These are phyloP conservation scores for Arabidopsis lyrata DNA, from an alignment of 441 rosid species.

Conservation along the genomic window DNA sequence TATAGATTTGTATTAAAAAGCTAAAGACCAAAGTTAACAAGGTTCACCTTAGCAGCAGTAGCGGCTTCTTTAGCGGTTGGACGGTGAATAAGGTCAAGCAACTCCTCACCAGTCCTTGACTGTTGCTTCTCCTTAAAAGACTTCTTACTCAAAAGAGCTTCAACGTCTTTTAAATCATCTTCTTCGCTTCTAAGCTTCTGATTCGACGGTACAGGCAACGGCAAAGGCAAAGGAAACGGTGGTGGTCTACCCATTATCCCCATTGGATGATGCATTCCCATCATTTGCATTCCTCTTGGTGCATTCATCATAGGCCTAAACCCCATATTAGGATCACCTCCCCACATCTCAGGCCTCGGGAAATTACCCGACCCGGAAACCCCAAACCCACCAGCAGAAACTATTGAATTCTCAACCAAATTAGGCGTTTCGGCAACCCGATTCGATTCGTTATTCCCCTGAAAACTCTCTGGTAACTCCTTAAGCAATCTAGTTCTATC, in stretches of 20 bases:
- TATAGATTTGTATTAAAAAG: neutral
- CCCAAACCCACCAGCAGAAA: slow-evolving; percentile 36
- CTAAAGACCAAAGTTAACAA: neutral
- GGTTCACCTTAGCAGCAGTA: slow-evolving; percentile 81
- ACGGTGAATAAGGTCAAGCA: slow-evolving; percentile 86
- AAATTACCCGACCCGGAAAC: slow-evolving; percentile 54
- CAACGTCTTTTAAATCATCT: slow-evolving; percentile 89
- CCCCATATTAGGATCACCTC: slow-evolving; percentile 57
- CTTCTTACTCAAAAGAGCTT: slow-evolving; percentile 88
- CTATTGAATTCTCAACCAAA: slow-evolving; percentile 19
- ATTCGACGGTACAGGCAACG: slow-evolving; percentile 39
- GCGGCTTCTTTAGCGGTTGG: slow-evolving; percentile 96
- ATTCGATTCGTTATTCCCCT: slow-evolving; percentile 45
- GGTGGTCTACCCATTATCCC: slow-evolving; percentile 44
- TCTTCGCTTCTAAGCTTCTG: slow-evolving; percentile 78
- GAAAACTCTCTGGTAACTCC: slow-evolving; percentile 78
- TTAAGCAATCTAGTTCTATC: slow-evolving; percentile 73
- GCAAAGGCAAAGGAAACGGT: slow-evolving; percentile 37
- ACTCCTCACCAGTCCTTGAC: slow-evolving; percentile 92
- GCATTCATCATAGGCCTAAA: slow-evolving; percentile 60
- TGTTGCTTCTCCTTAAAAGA: slow-evolving; percentile 89
- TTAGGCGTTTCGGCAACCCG: slow-evolving; percentile 36
- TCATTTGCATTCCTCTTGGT: slow-evolving; percentile 52
- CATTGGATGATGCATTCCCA: slow-evolving; percentile 51
- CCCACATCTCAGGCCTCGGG: slow-evolving; percentile 73